Conservation (phyloP, 2,329 filamentous ascomycete species). For the Immersiporthe knoxdaviesiana region DNA sequence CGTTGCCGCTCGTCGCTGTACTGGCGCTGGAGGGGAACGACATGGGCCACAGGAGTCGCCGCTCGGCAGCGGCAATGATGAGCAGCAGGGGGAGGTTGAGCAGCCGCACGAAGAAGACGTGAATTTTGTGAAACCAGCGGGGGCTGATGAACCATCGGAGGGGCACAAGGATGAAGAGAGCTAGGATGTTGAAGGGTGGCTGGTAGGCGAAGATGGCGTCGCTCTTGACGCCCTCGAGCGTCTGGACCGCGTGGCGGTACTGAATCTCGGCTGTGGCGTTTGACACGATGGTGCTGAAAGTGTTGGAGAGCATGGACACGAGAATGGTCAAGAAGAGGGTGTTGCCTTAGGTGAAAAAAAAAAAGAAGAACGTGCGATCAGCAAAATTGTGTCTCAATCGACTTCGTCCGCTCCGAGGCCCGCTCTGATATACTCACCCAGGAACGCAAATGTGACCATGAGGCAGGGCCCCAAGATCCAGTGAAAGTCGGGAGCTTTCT, state of each 20-base stretch:
- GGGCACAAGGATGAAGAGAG: constrained; percentile 73
- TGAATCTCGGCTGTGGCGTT: constrained; percentile 84
- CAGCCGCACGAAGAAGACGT: constrained; percentile 73
- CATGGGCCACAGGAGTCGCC: constrained; percentile 65
- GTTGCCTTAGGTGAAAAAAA: constrained; percentile 56
- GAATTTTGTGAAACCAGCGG: constrained; percentile 89
- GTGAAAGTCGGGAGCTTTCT: constrained; percentile 70
- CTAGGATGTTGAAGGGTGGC: constrained; percentile 82
- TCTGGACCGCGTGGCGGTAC: constrained; percentile 78
- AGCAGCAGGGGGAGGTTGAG: constrained; percentile 78
- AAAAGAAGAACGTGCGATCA: not conserved
- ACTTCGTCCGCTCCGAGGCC: not conserved
- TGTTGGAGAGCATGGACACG: constrained; percentile 84
- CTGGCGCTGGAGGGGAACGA: constrained; percentile 27
- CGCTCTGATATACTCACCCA: constrained; percentile 46
- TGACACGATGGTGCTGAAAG: constrained; percentile 75
- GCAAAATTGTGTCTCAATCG: not conserved
- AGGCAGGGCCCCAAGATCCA: constrained; percentile 76
- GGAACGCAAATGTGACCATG: constrained; percentile 83
- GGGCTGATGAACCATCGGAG: constrained; percentile 78
- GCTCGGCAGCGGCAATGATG: constrained; percentile 71
- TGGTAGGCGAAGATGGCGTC: constrained; percentile 83
- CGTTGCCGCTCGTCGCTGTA: not conserved
- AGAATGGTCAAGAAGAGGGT: constrained; percentile 88
- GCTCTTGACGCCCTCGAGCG: constrained; percentile 82